A percentile compares a stretch with the other conserved stretches of the same genome.
These are phyloP conservation scores for Candida sithepensis DNA, from an alignment of 805 yeast genomes.

Conservation along the genomic window DNA sequence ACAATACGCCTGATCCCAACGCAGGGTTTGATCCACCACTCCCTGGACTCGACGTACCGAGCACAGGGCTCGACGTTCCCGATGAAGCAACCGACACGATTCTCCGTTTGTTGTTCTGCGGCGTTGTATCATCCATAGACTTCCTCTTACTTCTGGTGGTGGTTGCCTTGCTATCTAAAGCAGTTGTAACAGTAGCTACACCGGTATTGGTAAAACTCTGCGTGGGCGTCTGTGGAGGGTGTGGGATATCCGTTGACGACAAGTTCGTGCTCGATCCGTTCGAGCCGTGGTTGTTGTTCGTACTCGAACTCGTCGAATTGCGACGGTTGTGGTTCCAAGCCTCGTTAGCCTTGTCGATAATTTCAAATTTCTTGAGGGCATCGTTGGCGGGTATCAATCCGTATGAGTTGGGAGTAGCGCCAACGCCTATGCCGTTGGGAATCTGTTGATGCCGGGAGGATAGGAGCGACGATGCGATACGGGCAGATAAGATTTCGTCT, in stretches of 20 bases:
- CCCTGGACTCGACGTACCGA: constrained; percentile 9
- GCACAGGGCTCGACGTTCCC: constrained; percentile 1
- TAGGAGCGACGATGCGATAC: constrained; percentile 11
- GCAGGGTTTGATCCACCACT: not conserved
- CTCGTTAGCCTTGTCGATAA: constrained; percentile 34
- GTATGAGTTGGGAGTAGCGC: not conserved
- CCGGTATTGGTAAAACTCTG: not conserved
- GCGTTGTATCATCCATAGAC: constrained; percentile 11
- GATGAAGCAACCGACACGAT: constrained; percentile 16
- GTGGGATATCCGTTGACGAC: not conserved
- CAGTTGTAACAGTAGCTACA: not conserved
- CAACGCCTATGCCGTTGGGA: no score
- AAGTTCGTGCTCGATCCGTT: not conserved
- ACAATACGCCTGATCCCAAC: not conserved
- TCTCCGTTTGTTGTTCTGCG: constrained; percentile 16
- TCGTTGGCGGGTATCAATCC: constrained; percentile 10
- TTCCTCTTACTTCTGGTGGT: constrained; percentile 12
- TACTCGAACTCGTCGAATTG: constrained; percentile 5
- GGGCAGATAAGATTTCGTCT: constrained; percentile 19
- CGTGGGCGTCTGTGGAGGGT: not conserved
- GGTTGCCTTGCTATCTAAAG: no score
- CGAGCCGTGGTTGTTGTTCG: not conserved
- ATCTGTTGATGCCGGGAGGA: constrained; percentile 4
- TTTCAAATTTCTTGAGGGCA: constrained; percentile 29
- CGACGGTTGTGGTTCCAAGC: constrained; percentile 31